Evolutionary conservation across 345 rosid genomes (phyloP).

Genomic region (Streptanthus diversifolius): DNA sequence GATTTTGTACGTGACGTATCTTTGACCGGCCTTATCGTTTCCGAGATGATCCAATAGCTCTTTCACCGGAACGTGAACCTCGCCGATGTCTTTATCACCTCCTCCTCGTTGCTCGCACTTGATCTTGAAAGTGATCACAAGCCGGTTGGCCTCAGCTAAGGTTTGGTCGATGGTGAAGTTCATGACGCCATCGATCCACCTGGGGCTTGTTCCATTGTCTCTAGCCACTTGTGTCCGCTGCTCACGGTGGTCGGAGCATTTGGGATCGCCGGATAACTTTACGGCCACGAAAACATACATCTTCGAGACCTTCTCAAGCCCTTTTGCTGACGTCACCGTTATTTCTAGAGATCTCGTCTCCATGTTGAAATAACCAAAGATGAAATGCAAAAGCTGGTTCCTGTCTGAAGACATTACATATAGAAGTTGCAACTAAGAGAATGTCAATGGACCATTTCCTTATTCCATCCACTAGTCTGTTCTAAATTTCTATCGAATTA

Average conservation of each 20-base stretch:
- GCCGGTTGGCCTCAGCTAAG: conserved; percentile 33
- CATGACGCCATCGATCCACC: neutral
- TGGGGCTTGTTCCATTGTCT: conserved; percentile 28
- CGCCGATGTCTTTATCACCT: conserved; percentile 30
- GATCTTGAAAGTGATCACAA: conserved; percentile 34
- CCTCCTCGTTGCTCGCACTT: conserved; percentile 16
- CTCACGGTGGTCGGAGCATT: conserved; percentile 17
- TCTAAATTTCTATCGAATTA: neutral
- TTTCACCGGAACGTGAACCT: conserved; percentile 30
- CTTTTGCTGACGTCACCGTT: conserved; percentile 21
- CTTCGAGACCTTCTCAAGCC: conserved; percentile 14
- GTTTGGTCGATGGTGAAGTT: conserved; percentile 23
- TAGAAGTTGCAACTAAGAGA: conserved; percentile 20
- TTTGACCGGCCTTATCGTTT: conserved; percentile 29
- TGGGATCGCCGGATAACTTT: conserved; percentile 32
- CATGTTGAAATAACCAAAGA: conserved; percentile 1
- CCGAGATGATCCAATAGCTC: conserved; percentile 36
- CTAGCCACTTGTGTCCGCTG: conserved; percentile 27
- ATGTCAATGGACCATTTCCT: conserved; percentile 12
- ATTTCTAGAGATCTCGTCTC: conserved; percentile 22
- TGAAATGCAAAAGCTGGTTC: conserved; percentile 1
- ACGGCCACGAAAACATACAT: conserved; percentile 26
- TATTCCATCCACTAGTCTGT: conserved; percentile 6
- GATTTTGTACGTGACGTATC: conserved; percentile 29
- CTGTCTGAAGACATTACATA: neutral